Conservation (phyloP, 2,329 filamentous ascomycete genomes). For the Chrysoporthe deuterocubensis region DNA sequence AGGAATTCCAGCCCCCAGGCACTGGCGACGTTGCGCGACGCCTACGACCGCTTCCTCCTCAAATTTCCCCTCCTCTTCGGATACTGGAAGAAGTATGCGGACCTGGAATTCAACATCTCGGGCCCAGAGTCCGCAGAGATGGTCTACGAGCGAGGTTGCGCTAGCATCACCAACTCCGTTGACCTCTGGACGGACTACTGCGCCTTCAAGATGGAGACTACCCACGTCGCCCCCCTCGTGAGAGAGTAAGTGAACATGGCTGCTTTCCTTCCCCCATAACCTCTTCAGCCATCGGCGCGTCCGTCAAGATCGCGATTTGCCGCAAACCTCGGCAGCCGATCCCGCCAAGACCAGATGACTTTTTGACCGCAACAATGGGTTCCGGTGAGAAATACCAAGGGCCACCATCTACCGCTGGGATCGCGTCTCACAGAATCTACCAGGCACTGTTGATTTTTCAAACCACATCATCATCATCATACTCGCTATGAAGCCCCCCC, state of each 20-base stretch:
- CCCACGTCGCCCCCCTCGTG: slow-evolving; percentile 90
- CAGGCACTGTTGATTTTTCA: slow-evolving; percentile 60
- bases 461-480: slow-evolving; percentile 34
- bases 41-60: slow-evolving; percentile 89
- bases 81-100: slow-evolving; percentile 99
- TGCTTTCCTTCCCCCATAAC: slow-evolving; percentile 67
- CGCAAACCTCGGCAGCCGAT: slow-evolving; percentile 45
- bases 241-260: slow-evolving; percentile 94
- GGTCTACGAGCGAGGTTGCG: slow-evolving; percentile 94
- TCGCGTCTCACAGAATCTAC: slow-evolving; percentile 68
- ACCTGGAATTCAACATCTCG: slow-evolving; percentile 94
- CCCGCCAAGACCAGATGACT: slow-evolving; percentile 36
- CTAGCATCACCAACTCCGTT: slow-evolving; percentile 89
- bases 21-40: slow-evolving; percentile 81
- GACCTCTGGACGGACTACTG: slow-evolving; percentile 98
- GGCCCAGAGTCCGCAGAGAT: slow-evolving; percentile 97
- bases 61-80: slow-evolving; percentile 96
- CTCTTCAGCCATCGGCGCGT: slow-evolving; percentile 36
- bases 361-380: slow-evolving; percentile 36
- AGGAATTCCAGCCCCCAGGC: slow-evolving; percentile 95
- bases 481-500: slow-evolving; percentile 43
- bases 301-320: slow-evolving; percentile 35
- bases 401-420: slow-evolving; percentile 60
- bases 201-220: slow-evolving; percentile 96
- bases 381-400: slow-evolving; percentile 75